Evolutionary conservation across 2,329 filamentous ascomycete genomes (phyloP).

Genomic region (Xylaria sp.): DNA sequence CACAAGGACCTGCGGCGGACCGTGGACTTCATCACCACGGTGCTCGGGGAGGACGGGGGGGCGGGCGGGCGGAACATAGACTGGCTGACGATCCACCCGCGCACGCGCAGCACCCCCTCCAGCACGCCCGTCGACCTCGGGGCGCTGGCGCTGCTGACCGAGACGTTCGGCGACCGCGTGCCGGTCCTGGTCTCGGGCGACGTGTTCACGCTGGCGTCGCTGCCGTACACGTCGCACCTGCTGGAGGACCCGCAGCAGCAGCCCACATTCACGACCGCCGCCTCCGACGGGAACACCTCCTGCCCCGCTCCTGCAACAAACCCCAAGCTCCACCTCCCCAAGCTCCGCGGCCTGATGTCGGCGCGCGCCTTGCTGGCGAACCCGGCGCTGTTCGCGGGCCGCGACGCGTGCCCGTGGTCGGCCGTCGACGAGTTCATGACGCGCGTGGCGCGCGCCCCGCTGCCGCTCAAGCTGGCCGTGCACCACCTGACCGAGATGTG

Average conservation of each 20-base stretch:
- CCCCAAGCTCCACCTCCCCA: constrained; percentile 44
- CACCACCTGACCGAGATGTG: constrained; percentile 72
- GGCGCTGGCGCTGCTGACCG: constrained; percentile 59
- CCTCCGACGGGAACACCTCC: neutral
- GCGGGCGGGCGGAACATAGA: constrained; percentile 56
- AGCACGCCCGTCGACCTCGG: constrained; percentile 63
- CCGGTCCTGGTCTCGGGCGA: constrained; percentile 72
- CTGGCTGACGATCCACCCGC: constrained; percentile 71
- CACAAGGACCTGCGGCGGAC: constrained; percentile 65
- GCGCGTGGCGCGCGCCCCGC: constrained; percentile 57
- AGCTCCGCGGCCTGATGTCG: constrained; percentile 68
- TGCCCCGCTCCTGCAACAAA: constrained; percentile 9
- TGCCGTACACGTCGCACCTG: constrained; percentile 49
- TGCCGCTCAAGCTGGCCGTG: constrained; percentile 65
- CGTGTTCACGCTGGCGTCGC: constrained; percentile 59
- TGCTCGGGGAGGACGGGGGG: constrained; percentile 51
- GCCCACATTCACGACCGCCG: constrained; percentile 29
- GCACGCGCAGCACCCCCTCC: constrained; percentile 63
- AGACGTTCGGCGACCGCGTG: constrained; percentile 55
- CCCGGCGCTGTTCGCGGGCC: constrained; percentile 65
- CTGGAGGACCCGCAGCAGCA: constrained; percentile 25
- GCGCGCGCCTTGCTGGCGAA: constrained; percentile 69
- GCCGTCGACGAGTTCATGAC: constrained; percentile 66
- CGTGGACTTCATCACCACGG: constrained; percentile 64
- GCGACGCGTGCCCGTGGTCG: constrained; percentile 61